Conservation (phyloP, 225 moss, liverwort and hornwort genomes). For the Rhytidiadelphus loreus region DNA sequence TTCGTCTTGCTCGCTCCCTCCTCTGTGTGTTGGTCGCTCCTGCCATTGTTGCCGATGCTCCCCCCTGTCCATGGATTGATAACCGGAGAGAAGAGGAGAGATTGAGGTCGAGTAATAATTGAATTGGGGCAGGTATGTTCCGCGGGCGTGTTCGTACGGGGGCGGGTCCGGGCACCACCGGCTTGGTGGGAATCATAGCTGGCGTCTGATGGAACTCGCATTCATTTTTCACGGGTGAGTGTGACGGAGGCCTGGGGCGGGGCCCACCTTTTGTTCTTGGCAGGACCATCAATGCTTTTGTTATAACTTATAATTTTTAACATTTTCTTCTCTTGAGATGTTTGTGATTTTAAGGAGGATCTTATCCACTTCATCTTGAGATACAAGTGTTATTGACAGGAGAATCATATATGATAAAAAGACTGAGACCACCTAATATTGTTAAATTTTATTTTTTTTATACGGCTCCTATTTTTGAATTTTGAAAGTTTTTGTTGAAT, state of each 20-base stretch:
- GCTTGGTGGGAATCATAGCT: background rate
- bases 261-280: background rate
- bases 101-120: conserved; percentile 1
- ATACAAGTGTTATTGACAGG: too few species aligned
- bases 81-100: background rate
- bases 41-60: background rate
- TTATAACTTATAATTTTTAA: background rate
- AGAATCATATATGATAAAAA: background rate
- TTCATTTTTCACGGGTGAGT: background rate
- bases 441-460: background rate
- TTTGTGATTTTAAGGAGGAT: background rate
- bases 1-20: background rate
- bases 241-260: background rate
- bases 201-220: background rate
- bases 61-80: background rate
- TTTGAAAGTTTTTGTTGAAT: background rate
- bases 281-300: background rate
- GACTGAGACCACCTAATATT: too few species aligned
- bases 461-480: background rate
- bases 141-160: background rate
- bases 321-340: background rate
- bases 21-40: background rate
- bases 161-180: background rate
- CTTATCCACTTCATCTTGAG: background rate
- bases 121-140: background rate